Conservation (phyloP, 148 eudicot species). For the Tetragonia tetragonoides region DNA sequence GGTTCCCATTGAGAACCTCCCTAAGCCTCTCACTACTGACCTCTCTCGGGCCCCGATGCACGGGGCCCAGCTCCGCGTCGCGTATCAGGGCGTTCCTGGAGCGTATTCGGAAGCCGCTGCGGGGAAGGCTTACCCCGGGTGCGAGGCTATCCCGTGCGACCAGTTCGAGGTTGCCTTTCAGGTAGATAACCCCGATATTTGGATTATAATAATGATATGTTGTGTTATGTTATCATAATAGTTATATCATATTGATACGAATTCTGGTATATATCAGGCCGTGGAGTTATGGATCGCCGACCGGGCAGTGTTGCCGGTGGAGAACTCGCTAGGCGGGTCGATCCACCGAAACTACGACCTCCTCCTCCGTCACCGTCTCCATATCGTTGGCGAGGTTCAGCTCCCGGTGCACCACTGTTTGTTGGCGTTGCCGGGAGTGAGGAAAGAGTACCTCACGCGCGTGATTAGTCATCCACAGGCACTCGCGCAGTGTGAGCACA, state of each 20-base stretch:
- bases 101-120: slow-evolving; percentile 95
- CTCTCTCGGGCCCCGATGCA: slow-evolving; percentile 79
- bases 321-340: slow-evolving; percentile 67
- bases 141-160: slow-evolving; percentile 88
- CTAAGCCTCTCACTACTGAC: slow-evolving; percentile 63
- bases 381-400: slow-evolving; percentile 89
- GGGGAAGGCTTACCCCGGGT: slow-evolving; percentile 75
- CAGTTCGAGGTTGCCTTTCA: slow-evolving; percentile 94
- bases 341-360: slow-evolving; percentile 72
- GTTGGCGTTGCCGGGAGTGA: slow-evolving; percentile 67
- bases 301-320: slow-evolving; percentile 64
- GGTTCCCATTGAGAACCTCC: slow-evolving; percentile 44
- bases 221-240: too few species aligned
- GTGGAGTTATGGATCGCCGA: slow-evolving; percentile 86
- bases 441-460: slow-evolving; percentile 60
- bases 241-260: too few species aligned
- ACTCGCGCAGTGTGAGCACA: slow-evolving; percentile 80
- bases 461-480: slow-evolving; percentile 89
- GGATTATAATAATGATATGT: too few species aligned
- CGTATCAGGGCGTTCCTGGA: slow-evolving; percentile 94
- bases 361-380: slow-evolving; percentile 58
- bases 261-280: slow-evolving; percentile 35
- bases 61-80: slow-evolving; percentile 73
- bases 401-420: slow-evolving; percentile 88
- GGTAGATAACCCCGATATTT: background rate